phyloP scores from a whole-genome alignment of 2,329 filamentous ascomycete species.

The Dactylonectria macrodidyma region DNA sequence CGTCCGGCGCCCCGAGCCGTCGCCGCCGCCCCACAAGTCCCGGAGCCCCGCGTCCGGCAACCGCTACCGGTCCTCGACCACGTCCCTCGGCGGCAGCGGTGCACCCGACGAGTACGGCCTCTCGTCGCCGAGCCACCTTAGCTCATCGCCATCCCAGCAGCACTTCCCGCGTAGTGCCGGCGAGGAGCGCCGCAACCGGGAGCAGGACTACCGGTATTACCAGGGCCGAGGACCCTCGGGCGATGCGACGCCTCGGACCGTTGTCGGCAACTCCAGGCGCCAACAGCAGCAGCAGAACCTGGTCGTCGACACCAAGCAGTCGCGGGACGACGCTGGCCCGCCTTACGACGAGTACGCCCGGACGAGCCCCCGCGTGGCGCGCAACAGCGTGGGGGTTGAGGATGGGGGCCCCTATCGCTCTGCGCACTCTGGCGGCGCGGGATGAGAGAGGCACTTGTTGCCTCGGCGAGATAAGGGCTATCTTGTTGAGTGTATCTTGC shows the following conservation, averaged over 20 bases:
- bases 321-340: conserved; percentile 29
- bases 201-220: conserved; percentile 49
- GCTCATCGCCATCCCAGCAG: conserved; percentile 15
- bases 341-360: conserved; percentile 45
- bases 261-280: conserved; percentile 34
- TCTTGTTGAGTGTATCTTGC: not conserved
- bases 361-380: conserved; percentile 35
- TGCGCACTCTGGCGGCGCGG: conserved; percentile 27
- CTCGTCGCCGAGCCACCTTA: conserved; percentile 26
- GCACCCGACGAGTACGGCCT: conserved; percentile 33
- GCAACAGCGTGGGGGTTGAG: conserved; percentile 31
- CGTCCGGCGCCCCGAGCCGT: conserved; percentile 32
- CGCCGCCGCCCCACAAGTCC: conserved; percentile 32
- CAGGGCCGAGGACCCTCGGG: conserved; percentile 41
- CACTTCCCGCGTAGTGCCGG: conserved; percentile 20
- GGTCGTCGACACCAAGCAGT: conserved; percentile 30
- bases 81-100: conserved; percentile 32
- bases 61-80: conserved; percentile 39
- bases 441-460: conserved; percentile 11
- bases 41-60: conserved; percentile 41
- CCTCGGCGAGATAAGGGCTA: not conserved
- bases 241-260: conserved; percentile 35
- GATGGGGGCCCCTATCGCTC: conserved; percentile 39
- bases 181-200: conserved; percentile 39
- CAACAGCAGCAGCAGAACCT: conserved; percentile 20